Evolutionary conservation across 805 yeast genomes (phyloP).

Genomic region (Kodamaea laetipori): DNA sequence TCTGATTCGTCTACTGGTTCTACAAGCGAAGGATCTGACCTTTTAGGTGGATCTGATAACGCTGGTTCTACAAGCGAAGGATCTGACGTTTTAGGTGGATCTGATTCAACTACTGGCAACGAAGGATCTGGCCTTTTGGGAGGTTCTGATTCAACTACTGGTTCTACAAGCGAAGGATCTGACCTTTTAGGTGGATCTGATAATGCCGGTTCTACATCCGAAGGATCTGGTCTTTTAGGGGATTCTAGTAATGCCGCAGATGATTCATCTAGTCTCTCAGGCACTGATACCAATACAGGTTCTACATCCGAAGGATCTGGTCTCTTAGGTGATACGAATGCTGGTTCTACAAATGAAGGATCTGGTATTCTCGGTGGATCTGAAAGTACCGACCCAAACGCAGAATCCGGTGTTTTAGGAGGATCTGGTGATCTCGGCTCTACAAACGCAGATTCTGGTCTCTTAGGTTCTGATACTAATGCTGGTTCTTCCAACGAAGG

Average conservation of each 20-base stretch:
- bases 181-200: too few relatives aligned
- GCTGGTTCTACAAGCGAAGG: background rate
- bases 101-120: too few relatives aligned
- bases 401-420: too few relatives aligned
- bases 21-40: background rate
- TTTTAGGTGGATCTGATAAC: slow-evolving; percentile 1
- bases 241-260: background rate
- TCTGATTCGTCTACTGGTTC: background rate
- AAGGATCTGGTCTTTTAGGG: too few relatives aligned
- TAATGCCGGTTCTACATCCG: too few relatives aligned
- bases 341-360: too few relatives aligned
- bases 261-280: background rate
- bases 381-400: too few relatives aligned
- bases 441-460: background rate
- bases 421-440: background rate
- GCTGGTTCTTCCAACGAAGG: background rate
- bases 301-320: too few relatives aligned
- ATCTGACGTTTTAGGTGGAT: background rate
- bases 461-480: background rate
- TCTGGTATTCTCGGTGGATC: too few relatives aligned
- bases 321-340: too few relatives aligned
- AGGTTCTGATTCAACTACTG: too few relatives aligned
- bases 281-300: background rate
- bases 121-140: background rate
- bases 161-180: too few relatives aligned